Evolutionary conservation across 1,284 basidiomycete genomes (phyloP).

Genomic region (Ganoderma multipileum): DNA sequence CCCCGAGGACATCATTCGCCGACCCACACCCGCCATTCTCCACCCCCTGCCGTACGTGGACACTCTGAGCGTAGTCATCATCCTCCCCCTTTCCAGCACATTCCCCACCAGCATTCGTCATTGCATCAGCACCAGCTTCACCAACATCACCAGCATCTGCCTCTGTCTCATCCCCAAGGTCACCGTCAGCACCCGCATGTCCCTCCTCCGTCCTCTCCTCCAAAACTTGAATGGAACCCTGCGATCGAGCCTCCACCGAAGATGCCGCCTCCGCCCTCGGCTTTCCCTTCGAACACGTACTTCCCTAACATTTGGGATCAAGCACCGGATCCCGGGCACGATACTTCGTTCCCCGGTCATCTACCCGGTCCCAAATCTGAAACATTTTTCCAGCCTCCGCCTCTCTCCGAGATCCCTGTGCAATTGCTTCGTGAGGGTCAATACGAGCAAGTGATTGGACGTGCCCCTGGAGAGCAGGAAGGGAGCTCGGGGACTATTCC

Average conservation of each 20-base stretch:
- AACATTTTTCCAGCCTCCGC: constrained; percentile 67
- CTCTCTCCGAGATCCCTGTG: constrained; percentile 64
- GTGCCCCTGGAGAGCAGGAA: constrained; percentile 26
- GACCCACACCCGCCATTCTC: constrained; percentile 24
- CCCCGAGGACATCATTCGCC: constrained; percentile 27
- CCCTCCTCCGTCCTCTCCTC: constrained; percentile 61
- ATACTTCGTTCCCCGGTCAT: constrained; percentile 38
- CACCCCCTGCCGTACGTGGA: constrained; percentile 17
- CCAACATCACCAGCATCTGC: constrained; percentile 6
- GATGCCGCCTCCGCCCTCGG: constrained; percentile 52
- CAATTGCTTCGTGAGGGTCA: constrained; percentile 65
- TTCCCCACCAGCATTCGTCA: constrained; percentile 12
- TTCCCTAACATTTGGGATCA: constrained; percentile 80
- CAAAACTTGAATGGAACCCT: constrained; percentile 72
- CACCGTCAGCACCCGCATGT: constrained; percentile 33
- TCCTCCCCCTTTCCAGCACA: constrained; percentile 13
- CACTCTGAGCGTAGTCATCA: constrained; percentile 14
- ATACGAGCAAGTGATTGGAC: constrained; percentile 65
- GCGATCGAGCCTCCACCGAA: constrained; percentile 78
- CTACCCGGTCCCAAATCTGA: constrained; percentile 44
- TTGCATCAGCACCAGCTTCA: constrained; percentile 11
- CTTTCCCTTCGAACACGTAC: constrained; percentile 73
- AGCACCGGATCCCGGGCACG: constrained; percentile 47
- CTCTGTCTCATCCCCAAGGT: constrained; percentile 6
- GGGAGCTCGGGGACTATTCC: constrained; percentile 38